phyloP scores from a whole-genome alignment of 805 yeast species.

The Saturnispora besseyi region DNA sequence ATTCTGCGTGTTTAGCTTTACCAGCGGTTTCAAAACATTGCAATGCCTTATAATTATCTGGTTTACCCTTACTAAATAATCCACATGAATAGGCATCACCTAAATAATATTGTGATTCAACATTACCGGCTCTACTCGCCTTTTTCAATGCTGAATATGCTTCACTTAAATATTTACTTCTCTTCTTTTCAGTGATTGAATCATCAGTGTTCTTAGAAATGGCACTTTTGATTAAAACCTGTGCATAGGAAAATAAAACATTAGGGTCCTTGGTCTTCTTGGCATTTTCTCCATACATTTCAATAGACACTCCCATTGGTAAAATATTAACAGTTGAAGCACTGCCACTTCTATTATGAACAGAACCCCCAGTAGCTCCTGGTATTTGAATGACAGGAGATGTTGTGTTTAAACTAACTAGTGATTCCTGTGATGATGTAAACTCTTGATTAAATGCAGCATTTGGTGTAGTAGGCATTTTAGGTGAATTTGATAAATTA shows the following conservation, averaged over 20 bases:
- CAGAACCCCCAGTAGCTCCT: not conserved
- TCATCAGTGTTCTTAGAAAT: slow-evolving; percentile 10
- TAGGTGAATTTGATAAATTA: not conserved
- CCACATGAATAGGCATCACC: slow-evolving; percentile 89
- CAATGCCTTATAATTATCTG: slow-evolving; percentile 72
- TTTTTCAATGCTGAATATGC: slow-evolving; percentile 51
- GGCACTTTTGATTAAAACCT: slow-evolving; percentile 46
- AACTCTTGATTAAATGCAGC: not conserved
- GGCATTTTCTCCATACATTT: slow-evolving; percentile 78
- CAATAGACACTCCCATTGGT: slow-evolving; percentile 54
- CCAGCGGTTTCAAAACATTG: slow-evolving; percentile 79
- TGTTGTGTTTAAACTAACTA: not conserved
- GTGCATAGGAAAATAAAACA: slow-evolving; percentile 85
- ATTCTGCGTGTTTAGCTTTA: slow-evolving; percentile 85
- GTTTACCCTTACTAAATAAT: slow-evolving; percentile 53
- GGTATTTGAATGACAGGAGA: not conserved
- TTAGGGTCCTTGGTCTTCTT: slow-evolving; percentile 77
- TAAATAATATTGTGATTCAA: slow-evolving; percentile 84
- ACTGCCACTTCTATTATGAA: not conserved
- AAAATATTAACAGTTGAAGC: slow-evolving; percentile 24
- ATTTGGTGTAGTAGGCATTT: not conserved
- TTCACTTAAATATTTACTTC: slow-evolving; percentile 60
- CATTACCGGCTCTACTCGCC: slow-evolving; percentile 29
- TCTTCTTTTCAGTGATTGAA: slow-evolving; percentile 25
- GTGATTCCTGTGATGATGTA: not conserved